Evolutionary conservation across 345 rosid genomes (phyloP).

Genomic region (Eucalyptus tenuipes): DNA sequence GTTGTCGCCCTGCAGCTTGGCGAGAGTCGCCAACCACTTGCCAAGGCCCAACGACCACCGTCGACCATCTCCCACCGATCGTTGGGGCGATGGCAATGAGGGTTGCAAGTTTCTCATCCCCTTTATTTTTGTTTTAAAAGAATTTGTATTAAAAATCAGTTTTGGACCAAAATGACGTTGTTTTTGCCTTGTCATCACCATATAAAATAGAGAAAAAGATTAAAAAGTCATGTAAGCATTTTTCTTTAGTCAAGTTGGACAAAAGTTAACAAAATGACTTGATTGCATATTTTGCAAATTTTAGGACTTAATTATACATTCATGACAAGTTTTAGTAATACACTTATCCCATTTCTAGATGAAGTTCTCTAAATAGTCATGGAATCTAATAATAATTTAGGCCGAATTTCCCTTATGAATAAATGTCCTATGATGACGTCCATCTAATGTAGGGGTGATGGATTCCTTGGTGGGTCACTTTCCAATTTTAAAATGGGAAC

Average conservation of each 20-base stretch:
- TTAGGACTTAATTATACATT: neutral
- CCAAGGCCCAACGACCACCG: too few relatives aligned
- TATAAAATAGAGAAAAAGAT: neutral
- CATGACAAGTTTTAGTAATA: too few relatives aligned
- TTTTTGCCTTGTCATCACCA: too few relatives aligned
- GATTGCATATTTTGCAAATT: rapidly evolving
- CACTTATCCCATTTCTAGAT: neutral
- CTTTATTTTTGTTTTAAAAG: too few relatives aligned
- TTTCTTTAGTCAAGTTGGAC: too few relatives aligned
- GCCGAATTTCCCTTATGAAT: neutral
- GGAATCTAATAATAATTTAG: neutral
- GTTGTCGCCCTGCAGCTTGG: too few relatives aligned
- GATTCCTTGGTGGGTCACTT: neutral
- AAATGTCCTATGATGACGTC: neutral
- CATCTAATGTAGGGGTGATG: neutral
- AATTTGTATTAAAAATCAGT: too few relatives aligned
- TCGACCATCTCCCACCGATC: too few relatives aligned
- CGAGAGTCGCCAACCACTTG: too few relatives aligned
- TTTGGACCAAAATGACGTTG: rapidly evolving
- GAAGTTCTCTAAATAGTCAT: neutral
- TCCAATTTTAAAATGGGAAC: neutral
- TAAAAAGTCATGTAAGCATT: neutral
- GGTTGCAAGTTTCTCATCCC: neutral
- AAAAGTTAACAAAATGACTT: neutral
- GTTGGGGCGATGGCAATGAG: neutral